These are phyloP conservation scores for Xylaria bambusicola DNA, from an alignment of 495 filamentous ascomycete species.

Conservation along the genomic window DNA sequence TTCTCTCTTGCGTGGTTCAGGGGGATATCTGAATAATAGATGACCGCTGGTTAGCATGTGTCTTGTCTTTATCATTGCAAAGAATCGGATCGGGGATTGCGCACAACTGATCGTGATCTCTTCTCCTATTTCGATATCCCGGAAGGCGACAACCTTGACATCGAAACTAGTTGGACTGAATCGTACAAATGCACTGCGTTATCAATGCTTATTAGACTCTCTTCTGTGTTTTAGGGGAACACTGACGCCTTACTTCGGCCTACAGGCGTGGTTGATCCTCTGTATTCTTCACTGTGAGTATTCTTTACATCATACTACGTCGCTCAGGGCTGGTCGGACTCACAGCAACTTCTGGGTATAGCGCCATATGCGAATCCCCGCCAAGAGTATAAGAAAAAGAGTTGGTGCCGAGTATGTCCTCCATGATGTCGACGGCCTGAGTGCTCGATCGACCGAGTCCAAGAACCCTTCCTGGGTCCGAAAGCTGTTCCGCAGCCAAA, in stretches of 20 bases:
- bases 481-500: conserved; percentile 36
- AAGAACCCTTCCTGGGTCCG: conserved; percentile 33
- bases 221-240: background rate
- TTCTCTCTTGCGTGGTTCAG: conserved; percentile 33
- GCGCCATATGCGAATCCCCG: conserved; percentile 35
- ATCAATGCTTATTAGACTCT: conserved; percentile 20
- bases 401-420: conserved; percentile 46
- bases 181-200: conserved; percentile 34
- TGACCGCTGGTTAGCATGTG: too few species aligned
- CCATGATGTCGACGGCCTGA: conserved; percentile 35
- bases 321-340: conserved; percentile 3
- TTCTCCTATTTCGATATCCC: conserved; percentile 42
- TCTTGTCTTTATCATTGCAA: too few species aligned
- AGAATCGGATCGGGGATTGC: too few species aligned
- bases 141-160: conserved; percentile 35
- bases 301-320: background rate
- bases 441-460: conserved; percentile 35
- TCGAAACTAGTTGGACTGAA: conserved; percentile 35
- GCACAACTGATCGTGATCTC: conserved; percentile 45
- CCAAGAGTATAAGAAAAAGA: conserved; percentile 36
- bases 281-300: conserved; percentile 6
- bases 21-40: conserved; percentile 34
- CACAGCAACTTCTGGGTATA: conserved; percentile 42
- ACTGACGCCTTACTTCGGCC: conserved; percentile 37
- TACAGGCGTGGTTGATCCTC: conserved; percentile 46